Evolutionary conservation across 495 filamentous ascomycete species (phyloP), one percentile per base, ranked within the genome.

Genomic region (Penicillium dipodomyicola): DNA sequence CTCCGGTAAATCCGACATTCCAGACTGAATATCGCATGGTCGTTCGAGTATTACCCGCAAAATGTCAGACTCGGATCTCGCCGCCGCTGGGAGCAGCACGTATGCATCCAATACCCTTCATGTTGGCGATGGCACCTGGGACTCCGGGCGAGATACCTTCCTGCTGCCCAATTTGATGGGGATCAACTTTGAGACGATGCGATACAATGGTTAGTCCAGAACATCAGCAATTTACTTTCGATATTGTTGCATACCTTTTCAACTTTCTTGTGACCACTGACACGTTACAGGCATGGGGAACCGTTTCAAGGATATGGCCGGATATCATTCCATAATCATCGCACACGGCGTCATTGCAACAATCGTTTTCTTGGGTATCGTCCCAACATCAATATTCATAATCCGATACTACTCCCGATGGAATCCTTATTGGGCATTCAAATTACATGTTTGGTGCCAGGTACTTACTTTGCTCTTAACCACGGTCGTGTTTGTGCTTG

Each of bases 111-210:
- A 90, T 70, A 93, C 88, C 41, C 77, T 96, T 72, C 83, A 81
- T 60, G 92, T 96, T 17, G 92, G 92, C 56, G 92, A 96, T 76
- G 92, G 92, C 29, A 96, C 92, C 29, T 96, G 92, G 92, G 90
- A 96, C 63, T 81, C 82, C 23, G 75, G 80, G 56, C 84, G 87
- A 70, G 92, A 96, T 72, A 88, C 86, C 9, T 96, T 96, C 72
- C 79, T 96, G 46, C 73, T 96, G 44, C 92, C 92, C 23, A 94
- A 94, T 73, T 72, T 96, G 37, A 80, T 88, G 68, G 92, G 91
- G 2, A 68, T 95, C 15, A 96, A 96, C 71, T 91, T 92, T 72
- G 90, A 87, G 51, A 96, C 91, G n/a, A 96, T 91, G 87, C 84
- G 81, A 72, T 96, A 95, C 73, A 96, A 96, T 84, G 92, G 92